Base-by-base conservation (phyloP, 2,329 filamentous ascomycete genomes). In the Rhinocladiella mackenziei region DNA sequence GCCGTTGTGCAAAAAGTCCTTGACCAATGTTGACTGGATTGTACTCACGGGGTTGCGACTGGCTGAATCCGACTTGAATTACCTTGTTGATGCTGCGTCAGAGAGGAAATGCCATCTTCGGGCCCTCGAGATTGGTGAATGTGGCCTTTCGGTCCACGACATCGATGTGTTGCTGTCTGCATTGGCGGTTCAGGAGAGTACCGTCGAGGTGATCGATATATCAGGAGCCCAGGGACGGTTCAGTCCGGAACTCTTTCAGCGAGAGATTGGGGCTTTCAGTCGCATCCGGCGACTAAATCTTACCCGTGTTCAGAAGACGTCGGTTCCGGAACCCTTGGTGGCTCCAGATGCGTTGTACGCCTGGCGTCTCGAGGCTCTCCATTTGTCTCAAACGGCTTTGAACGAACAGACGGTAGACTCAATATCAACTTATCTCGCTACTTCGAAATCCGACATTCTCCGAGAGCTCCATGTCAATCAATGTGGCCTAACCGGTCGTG, bases 1-100 rank as follows among this genome's bases (percentile, higher is more conserved):
- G 54, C 80, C 82, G 1, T 66, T 86, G 4, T 84, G 80, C 62
- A 78, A 78, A 51, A 75, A 77, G 49, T 76, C 83, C 55, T 71
- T 80, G 17, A 86, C 83, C 0, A 83, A 80, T 55, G 77, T 86
- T 13, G 80, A 84, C 59, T 86, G 83, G 82, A 75, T 86, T 40
- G 72, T 77, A 15, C 64, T 86, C 46, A 85, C 80, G 48, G 80
- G 80, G 9, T 82, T 86, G 49, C 74, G 77, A 48, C 72, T 86
- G n/a, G 81, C 80, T 29, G 83, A 86, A 41, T 78, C 79, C 0
- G 83, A 86, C 62, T 66, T 86, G 40, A 83, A 86, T 51, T 73
- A 69, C 55, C 57, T 83, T 33, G 78, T 84, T 32, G 80, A 81
- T 52, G 80, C 81, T n/a, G 78, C 81, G 7, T 80, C 81, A 1